These are phyloP conservation scores for Moricandia arvensis DNA, from an alignment of 345 rosid species.

Conservation along the genomic window DNA sequence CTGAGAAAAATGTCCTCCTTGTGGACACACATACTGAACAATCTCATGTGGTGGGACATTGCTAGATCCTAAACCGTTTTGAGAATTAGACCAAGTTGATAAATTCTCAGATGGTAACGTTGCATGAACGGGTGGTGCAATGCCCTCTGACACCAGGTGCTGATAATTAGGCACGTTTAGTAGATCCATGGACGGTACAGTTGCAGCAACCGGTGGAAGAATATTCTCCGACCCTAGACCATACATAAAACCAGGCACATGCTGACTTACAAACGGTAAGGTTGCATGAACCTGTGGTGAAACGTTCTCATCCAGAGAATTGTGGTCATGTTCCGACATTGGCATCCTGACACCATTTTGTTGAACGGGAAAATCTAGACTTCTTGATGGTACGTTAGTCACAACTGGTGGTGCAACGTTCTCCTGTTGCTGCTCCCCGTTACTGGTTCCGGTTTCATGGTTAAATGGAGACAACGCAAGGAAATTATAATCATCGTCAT, in stretches of 20 bases:
- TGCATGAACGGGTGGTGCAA: not conserved
- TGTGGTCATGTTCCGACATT: not conserved
- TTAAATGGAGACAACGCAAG: slow-evolving; percentile 46
- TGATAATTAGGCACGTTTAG: not conserved
- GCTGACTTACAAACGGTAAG: not conserved
- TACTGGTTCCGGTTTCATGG: slow-evolving; percentile 41
- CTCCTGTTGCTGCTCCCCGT: not conserved
- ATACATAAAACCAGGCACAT: too few species aligned
- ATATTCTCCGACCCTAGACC: too few species aligned
- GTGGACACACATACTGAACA: not conserved
- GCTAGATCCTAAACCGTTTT: not conserved
- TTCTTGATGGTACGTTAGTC: slow-evolving; percentile 39
- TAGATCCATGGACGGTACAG: not conserved
- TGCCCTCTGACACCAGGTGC: not conserved
- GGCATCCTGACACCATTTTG: slow-evolving; percentile 21
- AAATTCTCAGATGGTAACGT: slow-evolving; percentile 36
- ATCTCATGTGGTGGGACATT: not conserved
- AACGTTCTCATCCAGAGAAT: not conserved
- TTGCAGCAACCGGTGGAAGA: not conserved
- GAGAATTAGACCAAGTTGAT: slow-evolving; percentile 41
- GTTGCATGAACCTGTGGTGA: not conserved
- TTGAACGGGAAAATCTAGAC: slow-evolving; percentile 53
- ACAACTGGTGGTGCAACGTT: slow-evolving; percentile 1
- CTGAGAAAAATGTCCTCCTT: not conserved
- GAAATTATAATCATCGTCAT: slow-evolving; percentile 37